Percentiles rank a stretch among this genome's conserved stretches.
Conservation (phyloP, 192 early-diverging fungal species). For the Coemansia aciculifera region DNA sequence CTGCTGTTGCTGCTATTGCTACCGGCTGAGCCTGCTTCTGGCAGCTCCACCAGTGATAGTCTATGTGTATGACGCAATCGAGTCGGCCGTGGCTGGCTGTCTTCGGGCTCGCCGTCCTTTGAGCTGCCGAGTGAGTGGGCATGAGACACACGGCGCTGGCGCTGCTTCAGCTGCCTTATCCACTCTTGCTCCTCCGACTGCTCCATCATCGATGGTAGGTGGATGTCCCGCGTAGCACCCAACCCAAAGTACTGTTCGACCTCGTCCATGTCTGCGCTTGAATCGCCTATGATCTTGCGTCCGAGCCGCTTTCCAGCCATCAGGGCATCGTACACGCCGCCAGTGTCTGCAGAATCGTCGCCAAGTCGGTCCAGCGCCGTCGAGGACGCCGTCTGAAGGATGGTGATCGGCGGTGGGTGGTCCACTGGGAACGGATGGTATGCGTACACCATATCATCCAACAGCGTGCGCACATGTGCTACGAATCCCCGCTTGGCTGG, state of each 20-base stretch:
- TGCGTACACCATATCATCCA: constrained; percentile 29
- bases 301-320: constrained; percentile 27
- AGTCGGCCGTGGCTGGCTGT: not conserved
- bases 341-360: constrained; percentile 22
- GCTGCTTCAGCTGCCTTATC: constrained; percentile 8
- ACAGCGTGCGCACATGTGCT: constrained; percentile 18
- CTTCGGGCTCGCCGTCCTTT: not conserved
- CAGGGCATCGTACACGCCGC: constrained; percentile 21
- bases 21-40: not conserved
- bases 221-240: constrained; percentile 17
- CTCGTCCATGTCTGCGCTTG: not conserved
- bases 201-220: constrained; percentile 39
- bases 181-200: constrained; percentile 42
- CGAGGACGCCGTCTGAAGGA: constrained; percentile 52
- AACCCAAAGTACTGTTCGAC: constrained; percentile 40
- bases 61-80: not conserved
- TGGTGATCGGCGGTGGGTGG: constrained; percentile 33
- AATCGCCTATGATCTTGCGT: constrained; percentile 23
- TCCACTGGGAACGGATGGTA: constrained; percentile 32
- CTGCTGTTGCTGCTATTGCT: not conserved
- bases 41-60: constrained; percentile 2
- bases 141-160: constrained; percentile 13
- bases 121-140: constrained; percentile 27
- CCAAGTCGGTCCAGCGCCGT: constrained; percentile 44
- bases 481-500: not conserved